Evolutionary conservation across 805 yeast species (phyloP), one percentile per base, ranked within the genome.

Genomic region (Tetrapisispora taiwanensis): DNA sequence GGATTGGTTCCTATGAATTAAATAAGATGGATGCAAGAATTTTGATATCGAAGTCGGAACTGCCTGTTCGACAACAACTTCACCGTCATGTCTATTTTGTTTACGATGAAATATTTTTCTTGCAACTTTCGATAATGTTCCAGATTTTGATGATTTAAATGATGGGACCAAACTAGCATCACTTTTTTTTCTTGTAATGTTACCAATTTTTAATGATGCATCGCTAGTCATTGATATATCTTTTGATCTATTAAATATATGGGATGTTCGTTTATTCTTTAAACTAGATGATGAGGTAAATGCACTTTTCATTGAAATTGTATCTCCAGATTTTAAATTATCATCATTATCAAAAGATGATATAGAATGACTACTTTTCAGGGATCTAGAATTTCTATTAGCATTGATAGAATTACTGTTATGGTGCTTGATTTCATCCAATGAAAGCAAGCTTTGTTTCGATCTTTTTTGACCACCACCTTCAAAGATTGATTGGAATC

Each of bases 1-100:
- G 4, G 61, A 54, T 9, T 62, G 59, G 1, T 61, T 51, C 46
- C 54, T 58, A 44, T 61, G 64, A 37, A 56, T 59, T 17, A 51
- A 53, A 36, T 57, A 58, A 10, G 62, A 55, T 6, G 62, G 56
- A 48, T 61, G 65, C 28, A 61, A 46, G 50, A 61, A 59, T 46
- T 56, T 60, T 43, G 59, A 55, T 37, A 60, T 43, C 1, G 64
- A 52, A 30, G 46, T 56, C 7, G 63, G 61, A 6, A 55, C 36
- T 6, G 50, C 54, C 9, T 54, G 53, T 28, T 59, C 64, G 17
- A 39, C 37, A 9, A 37, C 49, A 28, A 53, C 60, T 22, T 54
- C 52, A 20, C 45, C 44, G 7, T 46, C 44, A 30, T 48, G 48
- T 33, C 56, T 47, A 30, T 48, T 53, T 28, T 41, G 50, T 19